Evolutionary conservation across 2,329 filamentous ascomycete species (phyloP).

Genomic region (Phaeoacremonium minimum): DNA sequence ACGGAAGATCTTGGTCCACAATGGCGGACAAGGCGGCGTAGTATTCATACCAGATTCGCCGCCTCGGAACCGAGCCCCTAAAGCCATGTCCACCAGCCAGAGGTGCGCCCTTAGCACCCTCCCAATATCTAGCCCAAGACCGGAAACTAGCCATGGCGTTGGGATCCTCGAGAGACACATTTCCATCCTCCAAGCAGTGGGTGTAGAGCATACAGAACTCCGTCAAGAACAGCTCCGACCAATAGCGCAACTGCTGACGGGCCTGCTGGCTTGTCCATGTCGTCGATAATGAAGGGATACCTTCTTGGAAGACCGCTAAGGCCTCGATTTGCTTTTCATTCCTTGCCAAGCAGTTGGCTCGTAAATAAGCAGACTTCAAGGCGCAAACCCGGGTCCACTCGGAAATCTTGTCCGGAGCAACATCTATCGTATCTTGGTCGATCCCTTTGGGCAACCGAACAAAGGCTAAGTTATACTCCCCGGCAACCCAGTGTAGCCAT

Average conservation of each 20-base stretch:
- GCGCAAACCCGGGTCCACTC: constrained; percentile 82
- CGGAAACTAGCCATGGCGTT: constrained; percentile 55
- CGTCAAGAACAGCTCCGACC: constrained; percentile 74
- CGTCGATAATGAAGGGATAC: constrained; percentile 57
- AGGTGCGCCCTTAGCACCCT: constrained; percentile 36
- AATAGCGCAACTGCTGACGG: constrained; percentile 65
- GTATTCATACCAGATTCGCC: constrained; percentile 80
- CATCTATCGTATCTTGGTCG: constrained; percentile 46
- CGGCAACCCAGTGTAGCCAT: constrained; percentile 78
- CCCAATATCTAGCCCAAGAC: constrained; percentile 69
- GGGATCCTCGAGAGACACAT: constrained; percentile 44
- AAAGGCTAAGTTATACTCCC: constrained; percentile 61
- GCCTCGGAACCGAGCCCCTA: constrained; percentile 54
- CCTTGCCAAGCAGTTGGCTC: constrained; percentile 58
- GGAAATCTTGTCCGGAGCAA: constrained; percentile 45
- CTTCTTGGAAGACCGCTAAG: constrained; percentile 60
- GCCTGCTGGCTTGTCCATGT: constrained; percentile 47
- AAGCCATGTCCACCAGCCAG: constrained; percentile 53
- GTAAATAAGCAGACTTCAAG: constrained; percentile 74
- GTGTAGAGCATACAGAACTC: constrained; percentile 69
- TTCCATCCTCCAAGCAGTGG: constrained; percentile 48
- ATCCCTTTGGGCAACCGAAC: constrained; percentile 61
- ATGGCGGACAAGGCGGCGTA: constrained; percentile 76
- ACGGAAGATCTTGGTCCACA: constrained; percentile 61
- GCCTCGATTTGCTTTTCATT: constrained; percentile 51